phyloP scores from a whole-genome alignment of 768 basidiomycete genomes.

The Suillus lakei region DNA sequence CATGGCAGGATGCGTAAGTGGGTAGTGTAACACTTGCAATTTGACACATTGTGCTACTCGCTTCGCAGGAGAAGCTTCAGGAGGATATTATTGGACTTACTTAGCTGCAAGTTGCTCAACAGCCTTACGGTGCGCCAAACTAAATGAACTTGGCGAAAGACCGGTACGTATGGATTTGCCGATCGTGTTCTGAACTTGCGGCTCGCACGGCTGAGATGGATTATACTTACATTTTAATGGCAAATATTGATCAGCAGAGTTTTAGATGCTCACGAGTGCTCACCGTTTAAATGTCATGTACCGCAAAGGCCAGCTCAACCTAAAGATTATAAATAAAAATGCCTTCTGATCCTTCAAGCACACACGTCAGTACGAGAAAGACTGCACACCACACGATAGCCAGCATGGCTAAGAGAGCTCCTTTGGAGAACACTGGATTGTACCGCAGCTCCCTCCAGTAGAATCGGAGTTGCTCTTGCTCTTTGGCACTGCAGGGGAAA shows the following conservation, averaged over 20 bases:
- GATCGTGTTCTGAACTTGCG: not conserved
- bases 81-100: not conserved
- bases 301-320: not conserved
- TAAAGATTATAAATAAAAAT: too few species aligned
- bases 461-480: not conserved
- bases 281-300: not conserved
- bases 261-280: not conserved
- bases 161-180: not conserved
- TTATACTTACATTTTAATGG: not conserved
- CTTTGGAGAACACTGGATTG: not conserved
- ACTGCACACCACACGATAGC: not conserved
- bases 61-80: not conserved
- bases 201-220: not conserved
- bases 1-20: conserved; percentile 28
- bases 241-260: not conserved
- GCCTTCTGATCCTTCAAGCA: too few species aligned
- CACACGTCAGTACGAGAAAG: not conserved
- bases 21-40: conserved; percentile 17
- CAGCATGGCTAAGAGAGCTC: not conserved
- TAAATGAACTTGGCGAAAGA: not conserved
- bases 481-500: not conserved
- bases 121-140: not conserved
- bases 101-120: not conserved
- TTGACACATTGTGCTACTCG: not conserved
- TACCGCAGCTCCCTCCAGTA: not conserved